phyloP scores from a whole-genome alignment of 495 filamentous ascomycete species.

The Talaromyces ruber region DNA sequence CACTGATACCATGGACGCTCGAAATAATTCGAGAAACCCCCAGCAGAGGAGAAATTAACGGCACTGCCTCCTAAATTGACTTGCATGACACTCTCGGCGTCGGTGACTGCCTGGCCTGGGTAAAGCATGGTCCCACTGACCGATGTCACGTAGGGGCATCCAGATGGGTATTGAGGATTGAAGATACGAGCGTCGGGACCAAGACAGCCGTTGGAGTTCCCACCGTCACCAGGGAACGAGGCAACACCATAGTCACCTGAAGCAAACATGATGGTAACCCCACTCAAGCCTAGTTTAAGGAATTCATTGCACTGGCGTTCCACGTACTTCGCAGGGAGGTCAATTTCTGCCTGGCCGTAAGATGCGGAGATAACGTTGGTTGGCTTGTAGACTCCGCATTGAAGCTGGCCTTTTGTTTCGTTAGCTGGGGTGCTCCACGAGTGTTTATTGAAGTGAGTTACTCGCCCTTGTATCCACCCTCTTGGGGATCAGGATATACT shows the following conservation, averaged over 20 bases:
- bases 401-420: constrained; percentile 22
- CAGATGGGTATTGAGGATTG: constrained; percentile 25
- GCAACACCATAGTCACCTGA: constrained; percentile 36
- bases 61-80: constrained; percentile 14
- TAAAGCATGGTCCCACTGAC: constrained; percentile 33
- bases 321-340: constrained; percentile 25
- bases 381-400: constrained; percentile 33
- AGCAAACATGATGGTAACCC: constrained; percentile 27
- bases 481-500: constrained; percentile 33
- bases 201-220: constrained; percentile 6
- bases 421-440: neutral
- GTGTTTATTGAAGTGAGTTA: neutral
- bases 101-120: constrained; percentile 18
- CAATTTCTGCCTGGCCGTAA: constrained; percentile 30
- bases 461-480: constrained; percentile 40
- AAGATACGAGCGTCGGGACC: constrained; percentile 19
- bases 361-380: constrained; percentile 42
- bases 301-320: constrained; percentile 35
- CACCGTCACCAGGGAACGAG: constrained; percentile 18
- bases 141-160: constrained; percentile 37
- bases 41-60: constrained; percentile 32
- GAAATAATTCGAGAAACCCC: constrained; percentile 41
- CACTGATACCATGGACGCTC: constrained; percentile 19
- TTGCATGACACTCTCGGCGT: constrained; percentile 26
- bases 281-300: constrained; percentile 37